Base-by-base conservation (phyloP, 1,284 basidiomycete species). In the Inonotus hispidus region DNA sequence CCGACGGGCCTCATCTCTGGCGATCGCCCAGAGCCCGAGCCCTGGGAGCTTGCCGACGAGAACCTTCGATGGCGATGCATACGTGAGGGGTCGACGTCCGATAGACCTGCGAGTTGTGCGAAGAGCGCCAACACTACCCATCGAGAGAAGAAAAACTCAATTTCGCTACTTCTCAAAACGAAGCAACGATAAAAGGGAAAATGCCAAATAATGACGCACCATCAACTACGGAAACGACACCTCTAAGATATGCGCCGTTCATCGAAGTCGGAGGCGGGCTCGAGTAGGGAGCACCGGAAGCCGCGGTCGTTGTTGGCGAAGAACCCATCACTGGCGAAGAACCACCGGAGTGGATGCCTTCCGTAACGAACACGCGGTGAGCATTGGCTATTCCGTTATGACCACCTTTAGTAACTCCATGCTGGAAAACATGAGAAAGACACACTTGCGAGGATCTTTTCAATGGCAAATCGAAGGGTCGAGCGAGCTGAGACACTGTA, bases 141-240 rank as follows among this genome's bases (percentile, higher is more conserved):
- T 32, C 19, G 29, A 29, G 41, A 25, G n/a, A n/a, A n/a, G n/a
- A n/a, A n/a, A n/a, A n/a, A n/a, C n/a, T 37, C 19, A 32, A 8
- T 32, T 3, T 25, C n/a, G 58, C n/a, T 39, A 14, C 41, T 8
- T 56, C 16, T 4, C n/a, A 8, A 43, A n/a, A 43, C 16, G 16
- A 43, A 43, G 41, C 11, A 19, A n/a, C n/a, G n/a, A n/a, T 11
- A 21, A n/a, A 2, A 16, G 16, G 7, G n/a, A 43, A 21, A 2
- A 43, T 16, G 13, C 11, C 13, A 35, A 39, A 62, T 49, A 43
- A 25, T 21, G 57, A 73, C 82, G 63, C 68, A 91, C 88, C 83
- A 67, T 91, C 88, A 27, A 90, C 87, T 59, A 87, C 81, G n/a
- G 89, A 91, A 11, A 90, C 84, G 38, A 91, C 81, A 8, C 88